Evolutionary conservation across 2,329 filamentous ascomycete species (phyloP), one percentile per base, ranked within the genome.

Genomic region (Colletotrichum sp.): DNA sequence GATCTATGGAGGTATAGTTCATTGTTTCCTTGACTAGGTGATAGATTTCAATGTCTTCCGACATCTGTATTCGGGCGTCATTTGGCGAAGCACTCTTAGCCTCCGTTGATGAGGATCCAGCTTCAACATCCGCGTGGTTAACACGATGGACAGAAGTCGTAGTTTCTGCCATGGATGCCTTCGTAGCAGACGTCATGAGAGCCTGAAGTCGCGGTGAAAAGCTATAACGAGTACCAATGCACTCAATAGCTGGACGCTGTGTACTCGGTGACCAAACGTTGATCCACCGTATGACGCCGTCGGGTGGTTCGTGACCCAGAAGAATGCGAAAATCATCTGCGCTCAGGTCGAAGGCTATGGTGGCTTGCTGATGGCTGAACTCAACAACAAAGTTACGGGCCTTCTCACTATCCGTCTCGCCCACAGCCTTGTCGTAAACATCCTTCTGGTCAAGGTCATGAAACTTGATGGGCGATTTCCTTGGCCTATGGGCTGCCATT

Each of bases 1-100:
- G 90, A 79, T 96, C 94, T 16, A 95, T 90, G 1, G 93, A 93
- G 16, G 92, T 93, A 82, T 94, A 96, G 81, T 95, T 94, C 87
- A 93, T 93, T n/a, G 95, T 93, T 71, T 93, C 90, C 77, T 94
- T 89, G 8, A 93, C 90, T 57, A 95, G 88, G 34, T 91, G 66
- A 76, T 85, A 85, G 76, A 89, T 79, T 77, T 84, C 79, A 74
- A 86, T 72, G 36, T 80, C 82, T 59, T 83, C 71, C 22, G 59
- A 26, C 22, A 22, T 30, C 26, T 64, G 69, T 26, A 15, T 7
- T 15, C 12, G 39, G 15, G 26, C 81, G 15, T 79, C 78, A 9
- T 34, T 28, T 22, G 79, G 57, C 24, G 39, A 26, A 39, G 67
- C 68, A 15, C 72, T 77, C 48, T 74, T 52, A 6, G 69, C 63